Evolutionary conservation across 108 stramenopile genomes (phyloP), one percentile per base, ranked within the genome.

Genomic region (Cyclotella baltica): DNA sequence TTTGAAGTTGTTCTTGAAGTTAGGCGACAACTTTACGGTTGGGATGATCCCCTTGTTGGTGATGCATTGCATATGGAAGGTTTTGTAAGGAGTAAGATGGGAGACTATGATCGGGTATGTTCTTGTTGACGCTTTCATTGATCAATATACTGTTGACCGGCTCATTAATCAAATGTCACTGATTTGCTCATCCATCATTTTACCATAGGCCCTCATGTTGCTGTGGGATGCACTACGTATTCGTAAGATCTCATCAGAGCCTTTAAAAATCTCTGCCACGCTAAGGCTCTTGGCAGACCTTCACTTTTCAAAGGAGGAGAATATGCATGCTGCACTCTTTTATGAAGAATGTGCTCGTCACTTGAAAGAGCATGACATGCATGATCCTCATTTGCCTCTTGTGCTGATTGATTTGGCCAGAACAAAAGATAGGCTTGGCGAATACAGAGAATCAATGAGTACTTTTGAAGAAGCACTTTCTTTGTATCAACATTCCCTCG

Each of bases 41-140:
- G 76, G 81, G 81, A 83, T 66, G 81, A 83, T 61, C 65, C 76
- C n/a, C 71, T 72, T 0, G 81, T 83, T 28, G 81, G 81, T 23
- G 76, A 83, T 53, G 76, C 73, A 37, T 25, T 83, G 27, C 73
- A 83, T 35, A 83, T 77, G 76, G 76, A 77, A 77, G 81, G 81
- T 1, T 77, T 73, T 34, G 76, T 73, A 20, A 46, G 76, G 15
- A 62, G 69, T 22, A 75, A 75, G 40, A 72, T 83, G 66, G 73
- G 76, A 30, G 81, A 83, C 50, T 77, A 77, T 40, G 81, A 83
- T 35, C 70, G 71, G 34, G n/a, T n/a, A n/a, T n/a, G n/a, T n/a
- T n/a, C n/a, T n/a, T n/a, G n/a, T n/a, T n/a, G n/a, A n/a, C n/a
- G n/a, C n/a, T n/a, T n/a, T n/a, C n/a, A n/a, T n/a, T n/a, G n/a